Base-by-base conservation (phyloP, 2,329 filamentous ascomycete species). In the Ceratocystis eucalypticola region DNA sequence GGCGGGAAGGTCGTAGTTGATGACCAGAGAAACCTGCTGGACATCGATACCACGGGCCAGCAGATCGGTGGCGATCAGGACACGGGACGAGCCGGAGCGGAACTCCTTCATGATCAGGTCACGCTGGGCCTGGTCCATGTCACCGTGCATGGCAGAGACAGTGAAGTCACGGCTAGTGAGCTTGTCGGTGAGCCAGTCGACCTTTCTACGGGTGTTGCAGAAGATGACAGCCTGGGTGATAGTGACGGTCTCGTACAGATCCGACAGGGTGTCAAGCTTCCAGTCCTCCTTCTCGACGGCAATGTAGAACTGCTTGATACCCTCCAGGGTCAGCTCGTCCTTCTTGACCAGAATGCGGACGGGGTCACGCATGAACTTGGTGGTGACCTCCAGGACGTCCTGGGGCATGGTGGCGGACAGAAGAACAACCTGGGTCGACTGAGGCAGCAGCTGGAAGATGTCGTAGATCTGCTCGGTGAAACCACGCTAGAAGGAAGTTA, bases 381-480 rank as follows among this genome's bases (percentile, higher is more conserved):
- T 97, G 76, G 94, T 99, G 76, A 99, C 92, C 83, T 99, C 94
- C 69, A 99, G 87, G 70, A 99, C 94, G 76, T 99, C 94, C 83
- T 96, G 91, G 75, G 94, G 94, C 87, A 99, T 96, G 78, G 94
- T 99, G 74, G 94, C 94, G 68, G 94, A 97, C 66, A 99, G 87
- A 68, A 99, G 89, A 72, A 97, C 93, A 71, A 99, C 94, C 84
- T 99, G 94, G 76, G 93, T 99, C 70, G 91, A 92, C 81, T 96
- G 94, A 67, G 94, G 94, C 66, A 99, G 88, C 69, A 96, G 89
- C 81, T 96, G 93, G 88, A 96, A 99, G 81, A 99, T 96, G 79
- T 99, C 94, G 85, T 99, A 99, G 82, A 99, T 99, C 83, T 99
- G 94, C 84, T 99, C 94, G 74, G 92, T 96, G 87, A 99, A 99